Evolutionary conservation across 1,139 yeast species (phyloP), one percentile per base, ranked within the genome.

Genomic region (Nakaseomyces uthaithaninus): DNA sequence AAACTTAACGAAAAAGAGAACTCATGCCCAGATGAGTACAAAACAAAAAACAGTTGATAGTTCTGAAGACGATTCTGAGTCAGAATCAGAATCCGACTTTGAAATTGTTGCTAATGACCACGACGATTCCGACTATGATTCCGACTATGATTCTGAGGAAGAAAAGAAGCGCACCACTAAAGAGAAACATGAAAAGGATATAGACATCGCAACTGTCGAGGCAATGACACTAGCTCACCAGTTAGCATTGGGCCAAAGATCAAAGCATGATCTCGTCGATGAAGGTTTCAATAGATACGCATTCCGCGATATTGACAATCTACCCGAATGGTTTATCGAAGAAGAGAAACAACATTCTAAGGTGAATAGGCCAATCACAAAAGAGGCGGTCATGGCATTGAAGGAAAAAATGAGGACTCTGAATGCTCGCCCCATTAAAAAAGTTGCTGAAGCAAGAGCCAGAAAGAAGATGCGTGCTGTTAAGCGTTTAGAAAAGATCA

Each of bases 221-320:
- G 96, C 96, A 4, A 93, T 93, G 98, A 91, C 98, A 0, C 69
- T 91, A 55, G 98, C 98, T 0, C 99, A 93, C 59, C 89, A 91
- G 63, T 72, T 93, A 37, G 98, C 98, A 0, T 65, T 86, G 25
- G 95, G 96, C 3, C 87, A 84, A 54, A 83, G 72, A 66, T 75
- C 79, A 40, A 87, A 81, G 61, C 80, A 84, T 53, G 94, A 89
- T 53, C 68, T 91, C 45, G 69, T 85, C 18, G 89, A 87, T 54
- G 97, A 91, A 54, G 95, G 96, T 26, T 84, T 83, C 63, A 86
- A 91, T 62, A 77, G 86, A 61, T 85, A 86, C 53, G 79, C 97
- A 1, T 89, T 91, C 73, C 75, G 96, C 51, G 97, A 91, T 55
- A 72, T 69, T 38, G 96, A 89, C 18, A 87, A 89, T 19, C 69